These are phyloP conservation scores for Coemansia sp. DNA, from an alignment of 192 early-diverging fungal species.

Conservation along the genomic window DNA sequence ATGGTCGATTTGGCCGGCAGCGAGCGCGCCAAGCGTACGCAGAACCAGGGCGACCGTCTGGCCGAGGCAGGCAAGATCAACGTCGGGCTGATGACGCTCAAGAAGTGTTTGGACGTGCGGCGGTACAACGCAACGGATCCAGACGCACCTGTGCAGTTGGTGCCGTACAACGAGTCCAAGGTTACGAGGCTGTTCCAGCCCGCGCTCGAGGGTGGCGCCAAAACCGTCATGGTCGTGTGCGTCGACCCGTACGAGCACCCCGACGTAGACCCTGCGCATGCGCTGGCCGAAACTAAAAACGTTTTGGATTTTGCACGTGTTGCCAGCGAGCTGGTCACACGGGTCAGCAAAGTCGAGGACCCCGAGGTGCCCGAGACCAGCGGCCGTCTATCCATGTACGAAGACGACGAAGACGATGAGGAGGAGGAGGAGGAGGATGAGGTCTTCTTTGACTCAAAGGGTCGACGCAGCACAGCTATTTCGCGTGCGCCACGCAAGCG, in stretches of 20 bases:
- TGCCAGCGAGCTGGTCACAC: conserved; percentile 58
- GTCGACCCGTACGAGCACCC: conserved; percentile 61
- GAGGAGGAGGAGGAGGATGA: conserved; percentile 37
- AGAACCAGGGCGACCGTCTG: conserved; percentile 57
- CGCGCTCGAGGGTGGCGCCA: conserved; percentile 61
- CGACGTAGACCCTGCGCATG: conserved; percentile 39
- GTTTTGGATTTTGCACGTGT: conserved; percentile 66
- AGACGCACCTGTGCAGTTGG: conserved; percentile 26
- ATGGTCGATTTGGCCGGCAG: conserved; percentile 73
- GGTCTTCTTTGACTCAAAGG: conserved; percentile 35
- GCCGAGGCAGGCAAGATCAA: conserved; percentile 70
- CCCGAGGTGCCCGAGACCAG: not conserved
- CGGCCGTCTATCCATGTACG: conserved; percentile 4
- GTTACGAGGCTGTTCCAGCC: conserved; percentile 68
- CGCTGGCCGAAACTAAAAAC: conserved; percentile 50
- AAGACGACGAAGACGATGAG: not conserved
- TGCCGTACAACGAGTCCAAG: conserved; percentile 69
- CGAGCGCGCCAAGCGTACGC: conserved; percentile 62
- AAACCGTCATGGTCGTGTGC: conserved; percentile 63
- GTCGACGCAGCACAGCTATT: not conserved
- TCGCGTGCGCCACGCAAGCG: conserved; percentile 12
- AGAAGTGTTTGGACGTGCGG: conserved; percentile 69
- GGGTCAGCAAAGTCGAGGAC: conserved; percentile 47
- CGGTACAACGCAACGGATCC: conserved; percentile 50
- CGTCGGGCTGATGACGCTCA: conserved; percentile 67